Conservation (phyloP, 768 basidiomycete species). For the Calocybe cyanea region DNA sequence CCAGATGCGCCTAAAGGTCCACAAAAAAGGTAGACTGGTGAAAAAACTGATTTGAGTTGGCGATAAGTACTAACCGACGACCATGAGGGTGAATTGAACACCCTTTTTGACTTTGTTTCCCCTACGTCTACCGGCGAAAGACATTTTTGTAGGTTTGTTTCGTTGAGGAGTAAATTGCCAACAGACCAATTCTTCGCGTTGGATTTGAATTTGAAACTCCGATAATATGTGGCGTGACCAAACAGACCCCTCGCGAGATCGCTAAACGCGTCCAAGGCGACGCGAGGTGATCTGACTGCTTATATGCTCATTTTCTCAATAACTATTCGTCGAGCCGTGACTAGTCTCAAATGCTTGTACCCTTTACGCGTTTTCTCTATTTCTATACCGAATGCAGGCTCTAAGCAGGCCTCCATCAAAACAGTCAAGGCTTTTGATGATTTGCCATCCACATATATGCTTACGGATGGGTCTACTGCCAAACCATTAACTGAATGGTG, state of each 20-base stretch:
- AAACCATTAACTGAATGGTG: slow-evolving; percentile 40
- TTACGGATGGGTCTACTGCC: slow-evolving; percentile 40
- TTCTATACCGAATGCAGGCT: neutral
- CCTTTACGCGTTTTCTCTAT: slow-evolving; percentile 5
- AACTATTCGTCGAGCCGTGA: slow-evolving; percentile 2
- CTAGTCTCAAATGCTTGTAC: neutral
- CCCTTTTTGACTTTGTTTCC: slow-evolving; percentile 99
- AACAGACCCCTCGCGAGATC: slow-evolving; percentile 7
- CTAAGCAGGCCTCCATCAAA: slow-evolving; percentile 12
- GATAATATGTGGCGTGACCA: slow-evolving; percentile 24
- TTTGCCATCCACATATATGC: slow-evolving; percentile 46
- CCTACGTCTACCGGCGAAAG: slow-evolving; percentile 81
- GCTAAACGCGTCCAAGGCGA: slow-evolving; percentile 21
- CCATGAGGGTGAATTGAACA: slow-evolving; percentile 97
- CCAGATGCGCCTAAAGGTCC: slow-evolving; percentile 84
- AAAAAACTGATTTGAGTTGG: neutral
- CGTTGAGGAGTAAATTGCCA: slow-evolving; percentile 20
- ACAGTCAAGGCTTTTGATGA: slow-evolving; percentile 55
- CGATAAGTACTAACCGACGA: slow-evolving; percentile 80
- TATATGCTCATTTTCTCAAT: slow-evolving; percentile 10
- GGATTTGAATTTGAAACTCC: slow-evolving; percentile 39
- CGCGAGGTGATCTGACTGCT: neutral
- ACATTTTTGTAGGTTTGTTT: slow-evolving; percentile 46
- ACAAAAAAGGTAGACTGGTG: slow-evolving; percentile 15
- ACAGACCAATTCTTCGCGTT: slow-evolving; percentile 25